Conservation (phyloP, 2,329 filamentous ascomycete species). For the Microthyrium microscopicum region DNA sequence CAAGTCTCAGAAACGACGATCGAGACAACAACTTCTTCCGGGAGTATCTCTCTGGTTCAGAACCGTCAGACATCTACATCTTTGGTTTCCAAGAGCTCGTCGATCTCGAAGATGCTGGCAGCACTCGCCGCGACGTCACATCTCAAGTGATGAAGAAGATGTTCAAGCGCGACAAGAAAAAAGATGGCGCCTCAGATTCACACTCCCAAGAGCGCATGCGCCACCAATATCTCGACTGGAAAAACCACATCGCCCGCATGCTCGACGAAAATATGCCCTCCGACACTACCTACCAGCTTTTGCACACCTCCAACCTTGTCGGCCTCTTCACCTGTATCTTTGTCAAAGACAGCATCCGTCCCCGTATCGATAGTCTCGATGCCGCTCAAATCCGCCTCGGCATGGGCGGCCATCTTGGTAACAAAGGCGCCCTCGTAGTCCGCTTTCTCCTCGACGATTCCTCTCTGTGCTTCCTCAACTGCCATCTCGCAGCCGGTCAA, state of each 20-base stretch:
- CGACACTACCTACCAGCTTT: slow-evolving; percentile 62
- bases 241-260: slow-evolving; percentile 68
- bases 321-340: slow-evolving; percentile 94
- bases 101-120: slow-evolving; percentile 85
- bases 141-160: too few species aligned
- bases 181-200: slow-evolving; percentile 68
- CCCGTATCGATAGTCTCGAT: slow-evolving; percentile 60
- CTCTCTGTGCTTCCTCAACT: slow-evolving; percentile 92
- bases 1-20: slow-evolving; percentile 53
- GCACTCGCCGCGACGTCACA: too few species aligned
- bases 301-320: slow-evolving; percentile 81
- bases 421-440: slow-evolving; percentile 84
- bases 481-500: slow-evolving; percentile 89
- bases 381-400: slow-evolving; percentile 83
- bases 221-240: slow-evolving; percentile 92
- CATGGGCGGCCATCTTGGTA: slow-evolving; percentile 88
- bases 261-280: slow-evolving; percentile 70
- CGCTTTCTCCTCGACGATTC: slow-evolving; percentile 91
- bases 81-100: slow-evolving; percentile 99
- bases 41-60: slow-evolving; percentile 51
- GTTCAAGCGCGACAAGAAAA: slow-evolving; percentile 60
- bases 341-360: slow-evolving; percentile 62
- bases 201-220: slow-evolving; percentile 75
- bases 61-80: slow-evolving; percentile 73
- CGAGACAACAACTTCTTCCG: slow-evolving; percentile 64